These are phyloP conservation scores for Phlegmacium glaucopus DNA, from an alignment of 768 basidiomycete genomes.

Conservation along the genomic window DNA sequence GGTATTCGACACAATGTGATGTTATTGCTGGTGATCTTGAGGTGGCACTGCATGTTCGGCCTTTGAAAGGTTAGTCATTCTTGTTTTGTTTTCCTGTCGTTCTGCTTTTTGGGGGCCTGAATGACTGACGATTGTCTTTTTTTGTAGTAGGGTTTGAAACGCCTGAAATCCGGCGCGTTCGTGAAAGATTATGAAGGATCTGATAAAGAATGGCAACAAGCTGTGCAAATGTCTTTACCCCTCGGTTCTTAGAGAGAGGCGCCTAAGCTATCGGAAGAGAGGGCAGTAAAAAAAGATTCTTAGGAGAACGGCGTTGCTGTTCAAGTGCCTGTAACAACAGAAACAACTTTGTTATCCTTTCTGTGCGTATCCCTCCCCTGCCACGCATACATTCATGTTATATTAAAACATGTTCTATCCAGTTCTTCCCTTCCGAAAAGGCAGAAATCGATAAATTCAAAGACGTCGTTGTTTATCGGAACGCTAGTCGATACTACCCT, in stretches of 20 bases:
- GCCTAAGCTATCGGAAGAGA: slow-evolving; percentile 79
- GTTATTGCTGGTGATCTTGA: slow-evolving; percentile 82
- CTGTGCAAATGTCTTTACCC: slow-evolving; percentile 83
- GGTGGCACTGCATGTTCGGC: slow-evolving; percentile 81
- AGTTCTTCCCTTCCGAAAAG: slow-evolving; percentile 89
- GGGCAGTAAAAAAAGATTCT: slow-evolving; percentile 91
- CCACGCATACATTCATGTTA: neutral
- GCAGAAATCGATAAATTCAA: slow-evolving; percentile 79
- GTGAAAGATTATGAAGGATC: slow-evolving; percentile 90
- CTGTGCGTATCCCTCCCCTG: slow-evolving; percentile 48
- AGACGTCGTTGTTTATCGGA: slow-evolving; percentile 51
- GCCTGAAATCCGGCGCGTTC: slow-evolving; percentile 84
- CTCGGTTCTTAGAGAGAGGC: slow-evolving; percentile 81
- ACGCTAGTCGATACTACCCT: slow-evolving; percentile 63
- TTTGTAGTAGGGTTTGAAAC: slow-evolving; percentile 85
- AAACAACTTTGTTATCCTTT: slow-evolving; percentile 78
- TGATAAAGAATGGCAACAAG: slow-evolving; percentile 82
- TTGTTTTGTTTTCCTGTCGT: no score
- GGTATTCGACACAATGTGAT: slow-evolving; percentile 87
- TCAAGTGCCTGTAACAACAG: slow-evolving; percentile 73
- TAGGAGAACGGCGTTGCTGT: slow-evolving; percentile 96
- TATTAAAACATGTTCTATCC: no score
- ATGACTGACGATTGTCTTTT: neutral
- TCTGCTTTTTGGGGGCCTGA: no score
- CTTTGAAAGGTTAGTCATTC: slow-evolving; percentile 84